Conservation (phyloP, 257 asterid species). For the Solanum clarkiae region DNA sequence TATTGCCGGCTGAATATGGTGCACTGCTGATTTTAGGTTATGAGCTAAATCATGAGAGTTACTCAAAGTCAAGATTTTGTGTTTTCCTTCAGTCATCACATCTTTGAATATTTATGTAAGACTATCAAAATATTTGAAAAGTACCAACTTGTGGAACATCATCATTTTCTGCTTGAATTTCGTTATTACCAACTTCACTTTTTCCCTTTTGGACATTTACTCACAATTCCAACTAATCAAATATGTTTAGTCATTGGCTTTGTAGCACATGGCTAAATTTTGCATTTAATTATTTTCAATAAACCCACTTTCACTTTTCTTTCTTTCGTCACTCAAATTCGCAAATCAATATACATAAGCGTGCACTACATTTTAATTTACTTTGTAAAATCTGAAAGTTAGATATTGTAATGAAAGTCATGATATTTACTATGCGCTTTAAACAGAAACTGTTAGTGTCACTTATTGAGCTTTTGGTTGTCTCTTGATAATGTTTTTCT, state of each 20-base stretch:
- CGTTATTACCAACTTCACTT: background rate
- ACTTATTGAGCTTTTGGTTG: background rate
- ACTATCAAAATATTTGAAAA: background rate
- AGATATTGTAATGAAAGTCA: background rate
- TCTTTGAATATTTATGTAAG: background rate
- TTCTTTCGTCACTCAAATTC: background rate
- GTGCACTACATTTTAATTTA: background rate
- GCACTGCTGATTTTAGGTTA: slow-evolving; percentile 5
- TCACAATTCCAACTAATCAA: background rate
- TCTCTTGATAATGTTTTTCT: background rate
- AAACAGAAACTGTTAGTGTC: background rate
- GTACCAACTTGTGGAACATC: background rate
- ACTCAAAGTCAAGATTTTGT: background rate
- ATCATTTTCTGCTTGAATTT: background rate
- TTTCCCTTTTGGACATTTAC: background rate
- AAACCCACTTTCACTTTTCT: background rate
- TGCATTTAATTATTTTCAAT: background rate
- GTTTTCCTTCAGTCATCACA: background rate
- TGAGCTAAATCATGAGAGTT: slow-evolving; percentile 15
- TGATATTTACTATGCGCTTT: background rate
- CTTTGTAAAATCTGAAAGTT: background rate
- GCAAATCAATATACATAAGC: background rate
- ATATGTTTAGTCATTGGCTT: background rate
- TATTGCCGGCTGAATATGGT: slow-evolving; percentile 3
- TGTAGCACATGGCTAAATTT: background rate